A percentile compares a stretch with the other conserved stretches of the same genome.
Conservation (phyloP, 148 eudicot genomes). For the Vaccinium darrowii region DNA sequence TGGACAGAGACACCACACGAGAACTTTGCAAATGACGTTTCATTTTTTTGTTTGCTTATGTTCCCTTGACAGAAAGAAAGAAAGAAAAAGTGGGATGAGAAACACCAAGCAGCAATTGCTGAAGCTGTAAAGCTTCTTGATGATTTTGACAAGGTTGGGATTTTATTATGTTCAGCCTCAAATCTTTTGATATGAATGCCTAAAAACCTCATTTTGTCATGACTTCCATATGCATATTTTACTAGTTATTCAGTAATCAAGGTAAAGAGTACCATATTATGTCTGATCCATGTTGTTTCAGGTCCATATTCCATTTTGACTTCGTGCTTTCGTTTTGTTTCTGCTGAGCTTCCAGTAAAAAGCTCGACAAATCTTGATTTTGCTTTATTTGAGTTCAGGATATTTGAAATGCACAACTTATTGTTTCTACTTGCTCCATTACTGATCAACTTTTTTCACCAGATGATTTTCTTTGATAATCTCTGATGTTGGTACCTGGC, state of each 20-base stretch:
- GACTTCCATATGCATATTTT: neutral
- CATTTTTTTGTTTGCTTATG: neutral
- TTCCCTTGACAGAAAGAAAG: constrained; percentile 68
- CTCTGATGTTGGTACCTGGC: neutral
- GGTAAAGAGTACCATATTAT: neutral
- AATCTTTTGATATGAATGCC: neutral
- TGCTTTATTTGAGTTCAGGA: constrained; percentile 1
- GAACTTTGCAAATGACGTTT: neutral
- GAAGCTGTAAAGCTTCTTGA: constrained; percentile 68
- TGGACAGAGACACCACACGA: neutral
- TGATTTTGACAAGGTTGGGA: constrained; percentile 80
- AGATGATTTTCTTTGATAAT: neutral
- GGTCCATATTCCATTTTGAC: neutral
- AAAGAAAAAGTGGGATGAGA: constrained; percentile 89
- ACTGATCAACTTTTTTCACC: neutral
- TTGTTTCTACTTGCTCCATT: constrained; percentile 5
- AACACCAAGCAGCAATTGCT: constrained; percentile 86
- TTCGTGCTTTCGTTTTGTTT: neutral
- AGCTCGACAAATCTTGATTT: neutral
- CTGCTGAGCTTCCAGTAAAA: neutral
- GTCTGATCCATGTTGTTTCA: neutral
- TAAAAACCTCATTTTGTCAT: neutral
- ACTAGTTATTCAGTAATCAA: neutral
- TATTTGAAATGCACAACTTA: neutral
- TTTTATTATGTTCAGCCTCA: constrained; percentile 10